These are phyloP conservation scores for Ganoderma leucocontextum DNA, from an alignment of 1,284 basidiomycete genomes.

Conservation along the genomic window DNA sequence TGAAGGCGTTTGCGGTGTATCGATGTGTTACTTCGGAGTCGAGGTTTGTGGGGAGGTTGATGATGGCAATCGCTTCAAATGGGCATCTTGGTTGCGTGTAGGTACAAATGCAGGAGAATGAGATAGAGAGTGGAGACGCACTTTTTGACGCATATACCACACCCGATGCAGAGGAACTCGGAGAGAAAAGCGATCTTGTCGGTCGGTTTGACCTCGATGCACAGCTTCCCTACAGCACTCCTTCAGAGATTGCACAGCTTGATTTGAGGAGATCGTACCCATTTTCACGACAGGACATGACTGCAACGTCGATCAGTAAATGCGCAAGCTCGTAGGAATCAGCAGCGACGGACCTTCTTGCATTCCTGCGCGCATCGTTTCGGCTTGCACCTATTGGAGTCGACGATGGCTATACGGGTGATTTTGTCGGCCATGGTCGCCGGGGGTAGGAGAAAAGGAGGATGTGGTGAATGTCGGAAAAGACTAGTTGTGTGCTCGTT, in stretches of 20 bases:
- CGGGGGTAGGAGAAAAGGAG: neutral
- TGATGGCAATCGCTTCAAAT: conserved; percentile 96
- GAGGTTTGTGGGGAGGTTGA: conserved; percentile 96
- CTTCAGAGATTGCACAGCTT: conserved; percentile 9
- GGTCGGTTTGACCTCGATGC: conserved; percentile 93
- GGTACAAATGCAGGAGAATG: conserved; percentile 13
- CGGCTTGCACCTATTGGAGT: conserved; percentile 92
- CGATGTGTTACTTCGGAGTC: conserved; percentile 95
- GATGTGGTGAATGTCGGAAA: conserved; percentile 3
- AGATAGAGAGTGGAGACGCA: conserved; percentile 50
- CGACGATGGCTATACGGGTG: conserved; percentile 95
- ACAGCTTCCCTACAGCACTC: conserved; percentile 79
- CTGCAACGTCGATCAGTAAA: conserved; percentile 45
- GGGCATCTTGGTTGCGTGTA: conserved; percentile 73
- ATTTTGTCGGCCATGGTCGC: conserved; percentile 77
- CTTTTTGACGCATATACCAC: conserved; percentile 99
- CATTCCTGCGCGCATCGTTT: conserved; percentile 93
- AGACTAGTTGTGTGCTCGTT: neutral
- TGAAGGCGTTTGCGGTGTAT: conserved; percentile 97
- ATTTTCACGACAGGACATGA: conserved; percentile 98
- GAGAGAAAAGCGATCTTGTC: conserved; percentile 99
- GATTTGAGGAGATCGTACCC: conserved; percentile 61
- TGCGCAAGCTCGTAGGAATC: conserved; percentile 4
- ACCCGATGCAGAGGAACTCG: conserved; percentile 95
- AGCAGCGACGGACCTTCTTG: conserved; percentile 74